A percentile compares a stretch with the other conserved stretches of the same genome.
These are phyloP conservation scores for Puya raimondii DNA, from an alignment of 176 grass and related monocot genomes.

Conservation along the genomic window DNA sequence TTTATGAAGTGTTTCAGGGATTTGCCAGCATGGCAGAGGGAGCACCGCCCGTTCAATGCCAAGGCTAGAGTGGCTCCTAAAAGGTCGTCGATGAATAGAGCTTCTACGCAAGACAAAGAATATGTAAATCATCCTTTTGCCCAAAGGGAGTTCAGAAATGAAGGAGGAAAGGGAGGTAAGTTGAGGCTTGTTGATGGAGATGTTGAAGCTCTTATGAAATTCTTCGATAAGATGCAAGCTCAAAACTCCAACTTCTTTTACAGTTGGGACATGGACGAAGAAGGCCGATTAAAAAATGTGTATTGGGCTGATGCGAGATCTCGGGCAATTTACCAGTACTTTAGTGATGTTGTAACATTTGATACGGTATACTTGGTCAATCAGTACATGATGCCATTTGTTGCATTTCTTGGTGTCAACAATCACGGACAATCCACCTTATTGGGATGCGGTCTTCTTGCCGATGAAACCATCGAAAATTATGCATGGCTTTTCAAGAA, in stretches of 20 bases:
- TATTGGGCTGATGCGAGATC: conserved; percentile 79
- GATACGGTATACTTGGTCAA: conserved; percentile 51
- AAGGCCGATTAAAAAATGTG: conserved; percentile 72
- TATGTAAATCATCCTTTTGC: conserved; percentile 23
- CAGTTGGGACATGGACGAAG: conserved; percentile 73
- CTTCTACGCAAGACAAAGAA: conserved; percentile 19
- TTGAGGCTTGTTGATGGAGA: conserved; percentile 61
- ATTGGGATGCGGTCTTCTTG: conserved; percentile 62
- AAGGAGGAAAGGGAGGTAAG: conserved; percentile 53
- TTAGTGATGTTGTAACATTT: conserved; percentile 67
- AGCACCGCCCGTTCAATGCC: conserved; percentile 19
- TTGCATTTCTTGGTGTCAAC: conserved; percentile 60
- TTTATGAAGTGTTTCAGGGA: conserved; percentile 64
- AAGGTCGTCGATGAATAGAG: conserved; percentile 13
- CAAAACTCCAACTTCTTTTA: conserved; percentile 69
- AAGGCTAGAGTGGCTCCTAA: conserved; percentile 14
- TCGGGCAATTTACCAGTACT: conserved; percentile 58
- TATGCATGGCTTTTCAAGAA: conserved; percentile 76
- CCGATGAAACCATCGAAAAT: conserved; percentile 52
- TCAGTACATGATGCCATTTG: conserved; percentile 56
- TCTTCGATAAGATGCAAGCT: conserved; percentile 66
- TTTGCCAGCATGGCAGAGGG: conserved; percentile 33
- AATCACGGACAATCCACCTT: conserved; percentile 57
- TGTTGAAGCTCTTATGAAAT: conserved; percentile 54
- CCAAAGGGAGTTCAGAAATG: conserved; percentile 32